Base-by-base conservation (phyloP, 2,329 filamentous ascomycete genomes). In the Aspergillus nomiae region DNA sequence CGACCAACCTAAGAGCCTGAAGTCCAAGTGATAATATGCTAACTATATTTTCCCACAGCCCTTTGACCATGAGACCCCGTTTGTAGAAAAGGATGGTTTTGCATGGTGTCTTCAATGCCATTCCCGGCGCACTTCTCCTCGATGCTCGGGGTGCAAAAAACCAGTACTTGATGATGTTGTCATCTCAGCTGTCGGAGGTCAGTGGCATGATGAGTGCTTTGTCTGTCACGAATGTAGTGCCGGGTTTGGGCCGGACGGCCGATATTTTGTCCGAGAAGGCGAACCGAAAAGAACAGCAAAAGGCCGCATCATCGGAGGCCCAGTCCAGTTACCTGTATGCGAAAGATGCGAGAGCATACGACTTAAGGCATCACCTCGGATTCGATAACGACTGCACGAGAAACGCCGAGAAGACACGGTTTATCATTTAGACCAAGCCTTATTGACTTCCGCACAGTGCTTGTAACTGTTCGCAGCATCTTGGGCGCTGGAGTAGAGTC, bases 31-130 rank as follows among this genome's bases (percentile, higher is more conserved):
- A 38, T 55, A 32, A 11, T 3, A 24, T 60, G 41, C 63, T 72
- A 65, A 70, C 65, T 63, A 34, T 12, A 12, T n/a, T 66, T 36
- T 2, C 46, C 19, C 54, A 63, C 58, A 83, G 81, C 87, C 87
- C 1, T 90, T 90, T 68, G 84, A 85, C 65, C 78, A 82, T 0
- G 77, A 75, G 4, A 89, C 84, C 11, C 94, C 95, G 0, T 99
- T 99, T 75, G 92, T 99, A 60, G 95, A 99, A 76, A 97, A 97
- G 79, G 94, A 98, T 69, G 94, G 94, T 11, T 98, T 96, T 77
- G 95, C 95, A 6, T 99, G 95, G 94, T 99, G 95, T 78, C 87
- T 98, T 54, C 86, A 86, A 26, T 99, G 95, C 76, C 94, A 98
- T 81, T 96, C 94, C 16, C 92, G 93, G 74, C 88, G 95, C 38